These are phyloP conservation scores for Penicillium antarcticum DNA, from an alignment of 495 filamentous ascomycete species.

Conservation along the genomic window DNA sequence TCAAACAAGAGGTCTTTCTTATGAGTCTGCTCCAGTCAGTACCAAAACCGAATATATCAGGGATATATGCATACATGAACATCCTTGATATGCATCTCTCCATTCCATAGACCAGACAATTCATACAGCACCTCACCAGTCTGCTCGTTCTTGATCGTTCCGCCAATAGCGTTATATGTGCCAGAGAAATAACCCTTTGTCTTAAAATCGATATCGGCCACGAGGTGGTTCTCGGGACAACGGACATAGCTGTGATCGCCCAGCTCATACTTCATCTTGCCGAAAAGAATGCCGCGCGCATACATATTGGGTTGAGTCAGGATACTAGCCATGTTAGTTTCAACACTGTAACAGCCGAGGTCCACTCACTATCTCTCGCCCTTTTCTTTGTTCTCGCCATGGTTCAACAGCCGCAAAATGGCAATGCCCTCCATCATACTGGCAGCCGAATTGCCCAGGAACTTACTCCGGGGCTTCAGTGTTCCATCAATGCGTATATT, in stretches of 20 bases:
- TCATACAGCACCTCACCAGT: slow-evolving; percentile 86
- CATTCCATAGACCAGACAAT: slow-evolving; percentile 88
- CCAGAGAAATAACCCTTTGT: slow-evolving; percentile 97
- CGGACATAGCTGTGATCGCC: slow-evolving; percentile 94
- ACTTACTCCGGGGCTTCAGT: slow-evolving; percentile 93
- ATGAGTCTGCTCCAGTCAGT: slow-evolving; percentile 58
- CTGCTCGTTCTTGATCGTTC: slow-evolving; percentile 83
- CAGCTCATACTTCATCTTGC: slow-evolving; percentile 99
- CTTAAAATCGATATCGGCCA: slow-evolving; percentile 97
- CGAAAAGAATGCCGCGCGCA: slow-evolving; percentile 92
- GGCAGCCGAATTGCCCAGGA: slow-evolving; percentile 94
- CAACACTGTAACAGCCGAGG: not conserved
- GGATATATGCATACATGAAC: slow-evolving; percentile 55
- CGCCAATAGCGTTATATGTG: slow-evolving; percentile 93
- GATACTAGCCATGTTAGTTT: slow-evolving; percentile 51
- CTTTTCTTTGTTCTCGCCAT: slow-evolving; percentile 55
- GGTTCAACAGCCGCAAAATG: slow-evolving; percentile 78
- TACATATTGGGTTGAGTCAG: slow-evolving; percentile 99
- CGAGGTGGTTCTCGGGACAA: slow-evolving; percentile 80
- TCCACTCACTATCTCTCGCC: slow-evolving; percentile 80
- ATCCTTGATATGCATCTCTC: slow-evolving; percentile 88
- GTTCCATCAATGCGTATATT: slow-evolving; percentile 94
- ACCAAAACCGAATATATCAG: not conserved
- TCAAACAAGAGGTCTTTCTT: slow-evolving; percentile 89
- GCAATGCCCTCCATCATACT: slow-evolving; percentile 98